phyloP scores from a whole-genome alignment of 176 grass and related monocot genomes.

The Zea luxurians region DNA sequence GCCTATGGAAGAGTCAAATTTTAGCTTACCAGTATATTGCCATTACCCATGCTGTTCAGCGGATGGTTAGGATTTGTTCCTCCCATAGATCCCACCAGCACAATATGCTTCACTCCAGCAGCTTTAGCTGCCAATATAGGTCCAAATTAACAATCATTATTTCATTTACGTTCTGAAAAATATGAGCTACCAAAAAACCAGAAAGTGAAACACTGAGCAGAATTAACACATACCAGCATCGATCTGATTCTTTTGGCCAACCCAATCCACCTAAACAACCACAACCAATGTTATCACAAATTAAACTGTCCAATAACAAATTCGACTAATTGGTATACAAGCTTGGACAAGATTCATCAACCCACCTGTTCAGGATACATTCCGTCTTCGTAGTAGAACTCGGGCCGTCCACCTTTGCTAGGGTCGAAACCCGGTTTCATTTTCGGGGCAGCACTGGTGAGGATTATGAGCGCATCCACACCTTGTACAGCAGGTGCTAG shows the following conservation, averaged over 20 bases:
- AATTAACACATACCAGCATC: slow-evolving; percentile 56
- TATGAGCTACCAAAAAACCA: background rate
- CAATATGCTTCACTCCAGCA: slow-evolving; percentile 74
- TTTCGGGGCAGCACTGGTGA: slow-evolving; percentile 75
- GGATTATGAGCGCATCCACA: slow-evolving; percentile 67
- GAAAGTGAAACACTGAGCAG: background rate
- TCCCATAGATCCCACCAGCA: slow-evolving; percentile 90
- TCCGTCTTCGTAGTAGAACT: slow-evolving; percentile 81
- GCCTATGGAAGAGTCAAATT: background rate
- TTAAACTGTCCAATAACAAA: background rate
- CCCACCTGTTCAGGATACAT: slow-evolving; percentile 78
- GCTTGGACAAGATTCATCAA: background rate
- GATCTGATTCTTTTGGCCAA: slow-evolving; percentile 89
- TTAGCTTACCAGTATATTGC: slow-evolving; percentile 70
- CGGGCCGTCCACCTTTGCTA: slow-evolving; percentile 68
- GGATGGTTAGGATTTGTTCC: slow-evolving; percentile 81
- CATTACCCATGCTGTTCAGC: slow-evolving; percentile 82
- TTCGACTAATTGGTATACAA: background rate
- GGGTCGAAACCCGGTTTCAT: slow-evolving; percentile 80
- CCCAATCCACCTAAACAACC: slow-evolving; percentile 68
- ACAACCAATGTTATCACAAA: background rate
- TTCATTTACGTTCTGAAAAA: background rate
- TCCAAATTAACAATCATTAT: slow-evolving; percentile 4
- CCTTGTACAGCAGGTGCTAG: slow-evolving; percentile 60
- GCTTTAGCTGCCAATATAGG: slow-evolving; percentile 57